These are phyloP conservation scores for Chalciporus sp. DNA, from an alignment of 1,284 basidiomycete species.

Conservation along the genomic window DNA sequence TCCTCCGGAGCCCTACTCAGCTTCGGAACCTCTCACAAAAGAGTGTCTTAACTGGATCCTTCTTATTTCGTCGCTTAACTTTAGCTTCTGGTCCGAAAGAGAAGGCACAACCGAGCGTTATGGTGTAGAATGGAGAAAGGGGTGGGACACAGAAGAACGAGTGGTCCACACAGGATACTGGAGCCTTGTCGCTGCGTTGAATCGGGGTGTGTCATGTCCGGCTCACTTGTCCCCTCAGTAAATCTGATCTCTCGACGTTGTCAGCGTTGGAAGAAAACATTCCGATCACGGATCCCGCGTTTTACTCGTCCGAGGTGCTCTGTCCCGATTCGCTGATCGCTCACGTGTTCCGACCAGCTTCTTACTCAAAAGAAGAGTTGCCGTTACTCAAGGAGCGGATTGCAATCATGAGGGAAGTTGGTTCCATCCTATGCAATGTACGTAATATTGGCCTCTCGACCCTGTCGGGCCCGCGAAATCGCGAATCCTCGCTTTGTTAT, in stretches of 20 bases:
- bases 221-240: background rate
- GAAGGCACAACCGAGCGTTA: conserved; percentile 60
- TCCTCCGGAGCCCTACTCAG: conserved; percentile 62
- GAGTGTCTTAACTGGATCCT: conserved; percentile 80
- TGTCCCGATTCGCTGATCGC: conserved; percentile 71
- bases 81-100: conserved; percentile 82
- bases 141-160: conserved; percentile 55
- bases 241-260: conserved; percentile 6
- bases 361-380: conserved; percentile 58
- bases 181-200: conserved; percentile 76
- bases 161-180: conserved; percentile 77
- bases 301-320: conserved; percentile 65
- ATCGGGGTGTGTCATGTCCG: conserved; percentile 58
- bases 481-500: background rate
- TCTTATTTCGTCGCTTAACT: conserved; percentile 80
- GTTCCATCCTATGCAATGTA: conserved; percentile 66
- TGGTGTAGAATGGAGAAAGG: conserved; percentile 73
- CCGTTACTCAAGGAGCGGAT: conserved; percentile 72
- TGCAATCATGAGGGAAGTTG: conserved; percentile 71
- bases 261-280: conserved; percentile 63
- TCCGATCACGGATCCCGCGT: conserved; percentile 73
- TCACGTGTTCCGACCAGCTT: conserved; percentile 64
- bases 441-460: conserved; percentile 22
- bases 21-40: conserved; percentile 53
- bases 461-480: conserved; percentile 2